phyloP scores from a whole-genome alignment of 2,329 filamentous ascomycete species.

The Fusarium austroafricanum region DNA sequence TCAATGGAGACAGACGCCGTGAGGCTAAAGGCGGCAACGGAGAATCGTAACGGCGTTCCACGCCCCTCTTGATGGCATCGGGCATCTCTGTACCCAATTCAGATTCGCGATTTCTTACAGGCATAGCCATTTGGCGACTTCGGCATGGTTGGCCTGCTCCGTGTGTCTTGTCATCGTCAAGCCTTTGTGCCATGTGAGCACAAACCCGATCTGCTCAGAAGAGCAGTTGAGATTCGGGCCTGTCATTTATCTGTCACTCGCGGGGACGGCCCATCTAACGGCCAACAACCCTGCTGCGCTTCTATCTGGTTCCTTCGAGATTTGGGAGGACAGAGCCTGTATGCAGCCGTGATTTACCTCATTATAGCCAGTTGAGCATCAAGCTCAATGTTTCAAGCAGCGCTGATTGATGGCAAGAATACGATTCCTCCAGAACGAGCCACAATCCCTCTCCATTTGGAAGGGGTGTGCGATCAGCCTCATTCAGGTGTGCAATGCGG shows the following conservation, averaged over 20 bases:
- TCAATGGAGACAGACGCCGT: constrained; percentile 34
- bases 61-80: constrained; percentile 24
- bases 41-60: constrained; percentile 17
- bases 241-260: constrained; percentile 24
- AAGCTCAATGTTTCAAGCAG: not conserved
- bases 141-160: constrained; percentile 22
- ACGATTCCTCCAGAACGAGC: not conserved
- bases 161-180: constrained; percentile 23
- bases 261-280: constrained; percentile 14
- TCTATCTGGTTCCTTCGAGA: constrained; percentile 31
- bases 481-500: constrained; percentile 23
- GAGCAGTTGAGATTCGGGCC: constrained; percentile 12
- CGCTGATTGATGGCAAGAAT: not conserved
- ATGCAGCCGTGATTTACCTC: not conserved
- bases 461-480: constrained; percentile 28
- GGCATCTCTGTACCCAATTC: constrained; percentile 27
- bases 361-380: not conserved
- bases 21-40: constrained; percentile 8
- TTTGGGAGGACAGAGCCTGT: constrained; percentile 12
- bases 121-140: constrained; percentile 12
- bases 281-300: constrained; percentile 25
- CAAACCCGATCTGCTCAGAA: constrained; percentile 16
- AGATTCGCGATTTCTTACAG: constrained; percentile 3
- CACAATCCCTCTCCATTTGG: constrained; percentile 3
- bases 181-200: constrained; percentile 28